Evolutionary conservation across 345 rosid genomes (phyloP), one percentile per base, ranked within the genome.

Genomic region (Psidium friedrichsthalianum): DNA sequence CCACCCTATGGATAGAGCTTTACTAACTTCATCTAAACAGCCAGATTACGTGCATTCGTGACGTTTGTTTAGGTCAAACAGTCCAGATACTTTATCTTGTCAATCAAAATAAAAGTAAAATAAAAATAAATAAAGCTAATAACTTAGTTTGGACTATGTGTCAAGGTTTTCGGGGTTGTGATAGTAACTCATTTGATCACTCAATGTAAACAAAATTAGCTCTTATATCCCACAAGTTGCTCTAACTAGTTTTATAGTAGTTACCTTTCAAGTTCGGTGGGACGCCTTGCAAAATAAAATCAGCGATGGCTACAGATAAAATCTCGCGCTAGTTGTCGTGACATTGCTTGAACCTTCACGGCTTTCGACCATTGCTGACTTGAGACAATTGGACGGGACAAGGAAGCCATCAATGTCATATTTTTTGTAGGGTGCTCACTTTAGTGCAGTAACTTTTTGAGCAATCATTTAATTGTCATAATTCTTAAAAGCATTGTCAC

Each of bases 11-110:
- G 42, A 40, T 40, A 40, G 42, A 40, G 42, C 5, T 40, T 40
- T 40, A 40, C 42, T 40, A 40, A 40, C 3, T 58, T 15, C 36
- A n/a, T 13, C 16, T 58, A 7, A 58, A 58, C 0, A 10, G 13
- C 0, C 1, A 0, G 5, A 57, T 57, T 24, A 13, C 3, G 2
- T 57, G 29, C 5, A n/a, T 12, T 2, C 3, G 1, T 13, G 12
- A 25, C 5, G 25, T 25, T 25, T 6, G 13, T 57, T 25, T 1
- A 25, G 10, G 64, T 57, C 1, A 0, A 57, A 57, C 2, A 2
- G 7, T 25, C 11, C 0, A 0, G 0, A 25, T 11, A 57, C 29
- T 58, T 58, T 58, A 16, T 25, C 12, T 0, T 25, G 14, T 56
- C 51, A 3, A 21, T 54, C n/a, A n/a, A n/a, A n/a, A n/a, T n/a